These are phyloP conservation scores for Pseudogymnoascus sp. DNA, from an alignment of 2,329 filamentous ascomycete genomes.

Conservation along the genomic window DNA sequence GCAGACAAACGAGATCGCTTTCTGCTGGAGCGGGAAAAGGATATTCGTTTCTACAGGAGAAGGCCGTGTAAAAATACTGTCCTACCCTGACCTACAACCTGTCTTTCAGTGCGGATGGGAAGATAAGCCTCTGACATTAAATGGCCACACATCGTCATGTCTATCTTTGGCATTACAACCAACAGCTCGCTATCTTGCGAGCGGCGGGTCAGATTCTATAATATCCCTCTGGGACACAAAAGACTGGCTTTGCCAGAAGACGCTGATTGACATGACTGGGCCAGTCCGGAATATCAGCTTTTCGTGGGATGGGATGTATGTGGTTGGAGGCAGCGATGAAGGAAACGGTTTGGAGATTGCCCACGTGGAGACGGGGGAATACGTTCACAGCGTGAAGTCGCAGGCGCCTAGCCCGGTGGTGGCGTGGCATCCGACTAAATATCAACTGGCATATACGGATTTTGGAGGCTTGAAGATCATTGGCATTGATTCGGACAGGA, in stretches of 20 bases:
- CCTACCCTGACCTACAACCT: constrained; percentile 57
- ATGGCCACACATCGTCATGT: constrained; percentile 67
- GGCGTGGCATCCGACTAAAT: constrained; percentile 68
- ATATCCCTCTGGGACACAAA: constrained; percentile 72
- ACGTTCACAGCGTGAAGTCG: constrained; percentile 65
- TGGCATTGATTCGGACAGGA: constrained; percentile 46
- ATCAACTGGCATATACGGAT: constrained; percentile 68
- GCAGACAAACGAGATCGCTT: constrained; percentile 66
- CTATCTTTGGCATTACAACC: constrained; percentile 63
- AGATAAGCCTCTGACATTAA: constrained; percentile 51
- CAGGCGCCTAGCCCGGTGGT: constrained; percentile 57
- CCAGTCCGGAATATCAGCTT: constrained; percentile 66
- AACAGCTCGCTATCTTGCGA: constrained; percentile 63
- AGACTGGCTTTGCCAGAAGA: constrained; percentile 69
- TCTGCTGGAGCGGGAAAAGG: constrained; percentile 65
- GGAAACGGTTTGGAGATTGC: constrained; percentile 61
- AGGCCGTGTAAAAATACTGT: constrained; percentile 62
- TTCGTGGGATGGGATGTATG: constrained; percentile 68
- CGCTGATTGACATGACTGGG: constrained; percentile 60
- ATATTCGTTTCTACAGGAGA: constrained; percentile 65
- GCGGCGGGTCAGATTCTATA: constrained; percentile 67
- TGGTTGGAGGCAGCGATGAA: constrained; percentile 69
- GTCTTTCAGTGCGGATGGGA: constrained; percentile 39
- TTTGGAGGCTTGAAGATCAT: constrained; percentile 55
- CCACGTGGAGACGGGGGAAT: constrained; percentile 67